Evolutionary conservation across 306 rosid species (phyloP).

Genomic region (Sphenostylis stenocarpa): DNA sequence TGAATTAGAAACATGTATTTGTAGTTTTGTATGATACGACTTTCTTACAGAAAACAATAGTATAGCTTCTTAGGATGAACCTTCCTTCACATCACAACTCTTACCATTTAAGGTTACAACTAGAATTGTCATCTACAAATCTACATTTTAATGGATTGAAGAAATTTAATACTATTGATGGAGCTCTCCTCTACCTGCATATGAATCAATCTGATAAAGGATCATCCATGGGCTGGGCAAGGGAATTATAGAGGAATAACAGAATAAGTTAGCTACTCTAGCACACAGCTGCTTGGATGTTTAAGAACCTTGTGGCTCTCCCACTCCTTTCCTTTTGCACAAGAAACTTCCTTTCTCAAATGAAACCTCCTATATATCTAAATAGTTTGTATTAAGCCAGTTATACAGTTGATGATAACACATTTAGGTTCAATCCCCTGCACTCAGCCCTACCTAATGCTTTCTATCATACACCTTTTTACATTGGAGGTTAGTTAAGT

Average conservation of each 20-base stretch:
- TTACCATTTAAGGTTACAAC: background rate
- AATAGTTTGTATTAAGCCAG: background rate
- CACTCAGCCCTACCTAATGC: background rate
- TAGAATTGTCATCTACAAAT: background rate
- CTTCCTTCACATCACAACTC: background rate
- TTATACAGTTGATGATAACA: background rate
- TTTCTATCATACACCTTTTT: background rate
- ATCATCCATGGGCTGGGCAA: background rate
- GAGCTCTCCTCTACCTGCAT: background rate
- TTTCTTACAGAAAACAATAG: background rate
- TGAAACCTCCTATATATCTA: slow-evolving; percentile 2
- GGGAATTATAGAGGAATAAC: background rate
- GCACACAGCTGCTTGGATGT: background rate
- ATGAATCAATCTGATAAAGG: background rate
- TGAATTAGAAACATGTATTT: background rate
- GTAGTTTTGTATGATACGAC: background rate
- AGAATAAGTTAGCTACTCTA: background rate
- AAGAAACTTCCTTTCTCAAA: background rate
- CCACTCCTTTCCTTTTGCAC: background rate
- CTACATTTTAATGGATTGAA: background rate
- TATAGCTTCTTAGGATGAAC: background rate
- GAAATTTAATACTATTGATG: background rate
- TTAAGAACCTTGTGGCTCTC: background rate
- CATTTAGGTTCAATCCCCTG: background rate
- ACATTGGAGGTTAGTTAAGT: background rate